Evolutionary conservation across 305 asterid genomes (phyloP), one percentile per base, ranked within the genome.

Genomic region (Salvia sclarea): DNA sequence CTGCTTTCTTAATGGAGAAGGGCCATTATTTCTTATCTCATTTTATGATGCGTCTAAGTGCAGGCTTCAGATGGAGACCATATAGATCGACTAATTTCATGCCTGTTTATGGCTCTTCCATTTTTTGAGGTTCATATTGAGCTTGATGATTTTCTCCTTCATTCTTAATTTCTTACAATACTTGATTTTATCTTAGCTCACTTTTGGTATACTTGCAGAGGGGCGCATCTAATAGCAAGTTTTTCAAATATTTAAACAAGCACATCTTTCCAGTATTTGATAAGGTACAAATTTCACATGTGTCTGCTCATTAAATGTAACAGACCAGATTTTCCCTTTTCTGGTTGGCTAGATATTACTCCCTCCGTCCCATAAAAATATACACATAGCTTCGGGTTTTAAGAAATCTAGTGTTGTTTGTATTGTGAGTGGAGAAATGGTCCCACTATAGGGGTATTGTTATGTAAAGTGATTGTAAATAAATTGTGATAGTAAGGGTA

Each of bases 221-320:
- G 78, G 98, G 98, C 58, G 98, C 98, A 78, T 90, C 98, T 0
- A 90, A 84, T 79, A 85, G 97, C 96, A 92, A 85, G 81, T 92
- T 90, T 58, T 78, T 86, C 77, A 85, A 78, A 75, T 92, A 90
- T 74, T 75, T 88, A 72, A 92, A 86, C 87, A 92, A 90, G 77
- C 88, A 90, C 83, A 86, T 92, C 41, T 86, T 92, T 38, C 93
- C 96, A 58, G 96, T 85, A 69, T 90, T 90, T 75, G 92, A 92
- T 20, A 65, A 86, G 98, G 98, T 90, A 81, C 76, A 61, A 43
- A 69, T 43, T 47, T 28, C 24, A 0, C 55, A 24, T 22, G 53
- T 44, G 50, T 48, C 41, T 31, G 21, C 21, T 52, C 37, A 59
- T 41, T 49, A 28, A 60, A 20, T 72, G 50, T 28, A 48, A 56